Percentiles rank a stretch among this genome's conserved stretches.
These are phyloP conservation scores for Rhodotorula sp. DNA, from an alignment of 1,284 basidiomycete species.

Conservation along the genomic window DNA sequence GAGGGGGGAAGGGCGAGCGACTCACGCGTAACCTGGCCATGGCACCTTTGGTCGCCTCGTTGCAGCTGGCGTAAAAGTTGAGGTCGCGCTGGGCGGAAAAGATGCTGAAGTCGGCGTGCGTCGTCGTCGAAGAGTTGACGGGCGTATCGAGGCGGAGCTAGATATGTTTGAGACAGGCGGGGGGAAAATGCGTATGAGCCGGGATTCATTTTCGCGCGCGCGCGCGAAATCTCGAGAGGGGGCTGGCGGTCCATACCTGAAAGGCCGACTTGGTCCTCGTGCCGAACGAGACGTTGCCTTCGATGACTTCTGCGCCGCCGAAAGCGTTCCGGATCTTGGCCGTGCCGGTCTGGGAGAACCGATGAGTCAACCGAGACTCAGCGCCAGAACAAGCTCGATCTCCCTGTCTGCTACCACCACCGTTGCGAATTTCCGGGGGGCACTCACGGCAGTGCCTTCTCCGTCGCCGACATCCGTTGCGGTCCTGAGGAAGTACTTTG, in stretches of 20 bases:
- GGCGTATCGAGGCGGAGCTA: conserved; percentile 45
- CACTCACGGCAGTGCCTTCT: conserved; percentile 69
- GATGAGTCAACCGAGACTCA: neutral
- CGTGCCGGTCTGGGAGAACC: conserved; percentile 62
- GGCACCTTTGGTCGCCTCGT: conserved; percentile 65
- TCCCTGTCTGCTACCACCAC: no score
- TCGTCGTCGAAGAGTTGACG: conserved; percentile 56
- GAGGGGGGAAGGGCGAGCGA: neutral
- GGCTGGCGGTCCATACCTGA: conserved; percentile 60
- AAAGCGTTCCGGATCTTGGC: conserved; percentile 82
- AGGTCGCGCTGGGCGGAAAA: conserved; percentile 70
- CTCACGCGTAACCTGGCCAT: conserved; percentile 65
- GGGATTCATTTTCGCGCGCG: no score
- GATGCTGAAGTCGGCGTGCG: conserved; percentile 61
- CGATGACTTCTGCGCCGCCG: conserved; percentile 85
- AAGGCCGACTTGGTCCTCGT: conserved; percentile 86
- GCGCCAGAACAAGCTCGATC: no score
- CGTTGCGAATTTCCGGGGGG: no score
- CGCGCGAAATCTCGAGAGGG: conserved; percentile 50
- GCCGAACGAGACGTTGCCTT: conserved; percentile 78
- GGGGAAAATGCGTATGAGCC: no score
- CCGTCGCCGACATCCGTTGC: conserved; percentile 92
- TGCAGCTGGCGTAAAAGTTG: conserved; percentile 66
- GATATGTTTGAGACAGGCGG: no score
- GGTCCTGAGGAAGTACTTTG: conserved; percentile 76